These are phyloP conservation scores for Cyberlindnera xylosilytica DNA, from an alignment of 805 yeast species.

Conservation along the genomic window DNA sequence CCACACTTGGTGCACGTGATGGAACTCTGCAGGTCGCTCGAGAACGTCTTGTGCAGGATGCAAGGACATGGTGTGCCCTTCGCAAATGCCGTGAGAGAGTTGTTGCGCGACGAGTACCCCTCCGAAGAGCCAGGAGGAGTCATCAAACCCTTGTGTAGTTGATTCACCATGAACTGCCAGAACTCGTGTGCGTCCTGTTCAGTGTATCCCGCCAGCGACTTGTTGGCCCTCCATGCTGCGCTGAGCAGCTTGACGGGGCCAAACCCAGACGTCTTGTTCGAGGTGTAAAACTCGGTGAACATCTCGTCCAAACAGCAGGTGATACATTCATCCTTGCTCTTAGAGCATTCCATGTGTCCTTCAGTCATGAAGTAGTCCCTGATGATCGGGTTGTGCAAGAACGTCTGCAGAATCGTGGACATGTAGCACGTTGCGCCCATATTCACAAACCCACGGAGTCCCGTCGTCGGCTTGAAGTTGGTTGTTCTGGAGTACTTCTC, in stretches of 20 bases:
- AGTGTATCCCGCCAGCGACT: conserved; percentile 87
- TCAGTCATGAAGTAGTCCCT: conserved; percentile 76
- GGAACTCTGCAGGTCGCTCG: conserved; percentile 79
- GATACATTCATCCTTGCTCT: conserved; percentile 49
- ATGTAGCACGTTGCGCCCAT: conserved; percentile 98
- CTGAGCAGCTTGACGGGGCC: conserved; percentile 78
- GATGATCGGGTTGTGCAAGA: conserved; percentile 87
- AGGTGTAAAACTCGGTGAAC: conserved; percentile 70
- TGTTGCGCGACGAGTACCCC: too few species aligned
- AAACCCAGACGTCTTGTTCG: conserved; percentile 57
- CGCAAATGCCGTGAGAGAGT: too few species aligned
- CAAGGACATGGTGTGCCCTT: conserved; percentile 54
- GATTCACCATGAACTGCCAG: conserved; percentile 87
- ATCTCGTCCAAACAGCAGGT: conserved; percentile 84
- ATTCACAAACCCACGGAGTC: conserved; percentile 83
- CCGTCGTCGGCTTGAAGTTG: conserved; percentile 57
- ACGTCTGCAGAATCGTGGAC: conserved; percentile 86
- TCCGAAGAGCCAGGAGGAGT: too few species aligned
- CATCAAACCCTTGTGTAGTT: conserved; percentile 54
- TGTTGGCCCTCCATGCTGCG: conserved; percentile 86
- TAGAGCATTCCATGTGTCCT: conserved; percentile 57
- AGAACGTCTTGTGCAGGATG: conserved; percentile 76
- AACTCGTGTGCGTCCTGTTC: conserved; percentile 99
- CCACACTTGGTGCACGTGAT: conserved; percentile 72
- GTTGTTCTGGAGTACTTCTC: conserved; percentile 31